A percentile compares a stretch with the other conserved stretches of the same genome.
These are phyloP conservation scores for Astrocystis sublimbata DNA, from an alignment of 495 filamentous ascomycete genomes.

Conservation along the genomic window DNA sequence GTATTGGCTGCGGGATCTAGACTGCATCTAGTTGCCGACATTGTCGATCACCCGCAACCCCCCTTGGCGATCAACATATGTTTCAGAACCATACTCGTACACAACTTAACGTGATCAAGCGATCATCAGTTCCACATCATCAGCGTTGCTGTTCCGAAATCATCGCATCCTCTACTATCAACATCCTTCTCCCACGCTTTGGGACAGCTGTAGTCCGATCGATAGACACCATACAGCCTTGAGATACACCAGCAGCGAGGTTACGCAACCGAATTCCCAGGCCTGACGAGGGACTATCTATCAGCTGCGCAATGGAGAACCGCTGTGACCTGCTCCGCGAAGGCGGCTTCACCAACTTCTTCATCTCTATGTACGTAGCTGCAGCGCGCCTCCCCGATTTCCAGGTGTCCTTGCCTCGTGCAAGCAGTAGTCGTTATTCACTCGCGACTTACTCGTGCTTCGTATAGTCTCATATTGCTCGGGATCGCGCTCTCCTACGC, in stretches of 20 bases:
- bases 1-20: not conserved
- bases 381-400: not conserved
- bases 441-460: conserved; percentile 1
- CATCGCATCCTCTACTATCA: not conserved
- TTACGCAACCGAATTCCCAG: no score
- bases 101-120: not conserved
- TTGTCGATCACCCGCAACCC: conserved; percentile 13
- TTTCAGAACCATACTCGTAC: not conserved
- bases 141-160: not conserved
- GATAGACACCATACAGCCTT: not conserved
- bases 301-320: conserved; percentile 48
- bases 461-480: conserved; percentile 72
- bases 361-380: conserved; percentile 58
- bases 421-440: not conserved
- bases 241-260: not conserved
- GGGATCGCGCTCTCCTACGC: conserved; percentile 93
- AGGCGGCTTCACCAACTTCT: conserved; percentile 59
- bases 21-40: not conserved
- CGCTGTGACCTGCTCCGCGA: conserved; percentile 55
- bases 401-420: not conserved
- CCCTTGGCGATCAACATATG: not conserved
- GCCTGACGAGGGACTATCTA: not conserved
- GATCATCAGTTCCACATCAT: not conserved
- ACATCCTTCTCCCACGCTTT: not conserved
- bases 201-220: not conserved